Percentiles rank a stretch among this genome's conserved stretches.
Conservation (phyloP, 495 filamentous ascomycete genomes). For the Neurospora sp. region DNA sequence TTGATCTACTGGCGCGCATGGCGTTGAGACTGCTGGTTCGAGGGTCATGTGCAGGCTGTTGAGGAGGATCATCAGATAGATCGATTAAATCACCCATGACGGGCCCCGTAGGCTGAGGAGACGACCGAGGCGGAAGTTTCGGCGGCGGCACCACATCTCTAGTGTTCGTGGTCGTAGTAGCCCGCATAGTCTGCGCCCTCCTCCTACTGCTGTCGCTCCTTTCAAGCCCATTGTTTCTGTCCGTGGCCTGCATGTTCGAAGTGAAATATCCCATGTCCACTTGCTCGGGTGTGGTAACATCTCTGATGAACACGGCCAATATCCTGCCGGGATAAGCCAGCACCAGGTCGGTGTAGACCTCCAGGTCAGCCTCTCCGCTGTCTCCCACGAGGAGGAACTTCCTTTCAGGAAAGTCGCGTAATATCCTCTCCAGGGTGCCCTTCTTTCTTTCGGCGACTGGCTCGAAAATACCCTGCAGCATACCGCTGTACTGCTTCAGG, state of each 20-base stretch:
- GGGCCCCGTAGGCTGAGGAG: conserved; percentile 17
- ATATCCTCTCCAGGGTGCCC: conserved; percentile 69
- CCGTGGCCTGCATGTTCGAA: background rate
- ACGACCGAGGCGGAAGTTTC: background rate
- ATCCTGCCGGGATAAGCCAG: conserved; percentile 73
- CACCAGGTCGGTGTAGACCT: conserved; percentile 93
- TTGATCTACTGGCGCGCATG: conserved; percentile 23
- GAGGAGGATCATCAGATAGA: conserved; percentile 43
- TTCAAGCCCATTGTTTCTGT: background rate
- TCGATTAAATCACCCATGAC: conserved; percentile 54
- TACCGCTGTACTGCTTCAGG: conserved; percentile 87
- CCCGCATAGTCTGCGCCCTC: background rate
- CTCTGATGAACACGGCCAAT: conserved; percentile 78
- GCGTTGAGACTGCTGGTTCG: conserved; percentile 12
- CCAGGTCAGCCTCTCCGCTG: conserved; percentile 91
- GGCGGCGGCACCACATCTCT: background rate
- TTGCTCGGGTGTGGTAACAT: conserved; percentile 70
- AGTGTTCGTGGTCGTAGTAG: background rate
- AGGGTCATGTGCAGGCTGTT: conserved; percentile 21
- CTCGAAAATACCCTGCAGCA: conserved; percentile 97
- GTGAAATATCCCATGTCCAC: conserved; percentile 55
- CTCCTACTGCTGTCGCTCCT: background rate
- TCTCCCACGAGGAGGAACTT: conserved; percentile 90
- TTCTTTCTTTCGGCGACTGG: conserved; percentile 93
- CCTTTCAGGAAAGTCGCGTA: conserved; percentile 81